Evolutionary conservation across 225 moss, liverwort and hornwort genomes (phyloP), one percentile per base, ranked within the genome.

Genomic region (Marchantia paleacea): DNA sequence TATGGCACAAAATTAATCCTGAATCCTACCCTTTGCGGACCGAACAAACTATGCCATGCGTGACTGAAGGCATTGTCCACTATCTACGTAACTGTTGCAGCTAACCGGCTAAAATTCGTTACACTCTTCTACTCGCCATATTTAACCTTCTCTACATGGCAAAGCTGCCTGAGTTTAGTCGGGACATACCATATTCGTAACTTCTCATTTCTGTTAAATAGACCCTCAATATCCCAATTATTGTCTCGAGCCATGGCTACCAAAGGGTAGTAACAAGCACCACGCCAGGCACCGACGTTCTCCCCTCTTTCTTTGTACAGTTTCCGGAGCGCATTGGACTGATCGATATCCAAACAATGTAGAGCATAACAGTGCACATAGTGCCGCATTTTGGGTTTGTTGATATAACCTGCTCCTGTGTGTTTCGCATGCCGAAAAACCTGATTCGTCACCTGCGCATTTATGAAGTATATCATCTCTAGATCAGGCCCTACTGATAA

Each of bases 371-470:
- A 97, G 81, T 97, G 97, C 51, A 97, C 97, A 81, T 97, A 97
- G 80, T 97, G 95, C 84, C 97, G 89, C 97, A 97, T 97, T 80
- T 97, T 97, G 25, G 97, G 97, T 85, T 97, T 97, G 90, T 97
- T 97, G 82, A 97, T 97, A 78, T 95, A 97, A 52, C 97, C 97
- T 85, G 97, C 97, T 63, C 97, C 97, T 26, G 94, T 95, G 30
- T 93, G 92, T 79, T 97, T 97, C 6, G 97, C 97, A 69, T 97
- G 97, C 30, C 97, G 95, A 79, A 97, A 97, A 3, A 97, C 97
- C 86, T 97, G 95, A 78, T 97, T 97, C 16, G 97, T 97, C 7
- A 97, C 97, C 97, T 97, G 89, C 83, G 81, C 8, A 78, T 66
- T 52, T 16, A 50, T 26, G 51, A 67, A 52, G 39, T 55, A 60